phyloP scores from a whole-genome alignment of 139 green algal genomes.

The Auxenochlorella pyrenoidosa region DNA sequence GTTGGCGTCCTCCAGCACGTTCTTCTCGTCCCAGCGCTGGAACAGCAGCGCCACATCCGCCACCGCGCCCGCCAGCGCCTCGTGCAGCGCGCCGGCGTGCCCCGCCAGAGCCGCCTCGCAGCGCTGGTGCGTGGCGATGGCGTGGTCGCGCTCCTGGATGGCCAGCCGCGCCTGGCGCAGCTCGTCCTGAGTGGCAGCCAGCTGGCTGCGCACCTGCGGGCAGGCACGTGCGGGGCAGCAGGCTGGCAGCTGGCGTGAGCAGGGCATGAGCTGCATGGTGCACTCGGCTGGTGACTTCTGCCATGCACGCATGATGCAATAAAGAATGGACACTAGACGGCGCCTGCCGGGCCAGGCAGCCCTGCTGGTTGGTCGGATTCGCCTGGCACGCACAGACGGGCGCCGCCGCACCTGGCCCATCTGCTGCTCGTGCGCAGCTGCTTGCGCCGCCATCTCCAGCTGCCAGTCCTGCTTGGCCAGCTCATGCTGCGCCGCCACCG shows the following conservation, averaged over 20 bases:
- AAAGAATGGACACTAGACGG: too few species aligned
- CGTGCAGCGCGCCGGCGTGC: constrained; percentile 42
- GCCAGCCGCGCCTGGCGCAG: constrained; percentile 30
- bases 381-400: too few species aligned
- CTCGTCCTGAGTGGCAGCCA: constrained; percentile 32
- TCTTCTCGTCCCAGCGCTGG: constrained; percentile 43
- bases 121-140: constrained; percentile 52
- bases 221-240: background rate
- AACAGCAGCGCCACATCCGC: constrained; percentile 46
- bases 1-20: constrained; percentile 54
- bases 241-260: background rate
- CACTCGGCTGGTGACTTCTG: too few species aligned
- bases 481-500: constrained; percentile 38
- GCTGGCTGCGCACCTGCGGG: constrained; percentile 40
- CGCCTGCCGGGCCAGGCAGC: too few species aligned
- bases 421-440: constrained; percentile 20
- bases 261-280: background rate
- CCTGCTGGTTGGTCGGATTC: background rate
- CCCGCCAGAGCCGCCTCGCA: constrained; percentile 43
- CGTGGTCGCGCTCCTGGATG: constrained; percentile 54
- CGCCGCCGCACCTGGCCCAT: constrained; percentile 28
- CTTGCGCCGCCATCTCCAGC: background rate
- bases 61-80: constrained; percentile 35
- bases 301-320: too few species aligned
- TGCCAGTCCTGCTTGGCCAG: constrained; percentile 37